Evolutionary conservation across 139 green algal genomes (phyloP).

Genomic region (Diplosphaera chodatii): DNA sequence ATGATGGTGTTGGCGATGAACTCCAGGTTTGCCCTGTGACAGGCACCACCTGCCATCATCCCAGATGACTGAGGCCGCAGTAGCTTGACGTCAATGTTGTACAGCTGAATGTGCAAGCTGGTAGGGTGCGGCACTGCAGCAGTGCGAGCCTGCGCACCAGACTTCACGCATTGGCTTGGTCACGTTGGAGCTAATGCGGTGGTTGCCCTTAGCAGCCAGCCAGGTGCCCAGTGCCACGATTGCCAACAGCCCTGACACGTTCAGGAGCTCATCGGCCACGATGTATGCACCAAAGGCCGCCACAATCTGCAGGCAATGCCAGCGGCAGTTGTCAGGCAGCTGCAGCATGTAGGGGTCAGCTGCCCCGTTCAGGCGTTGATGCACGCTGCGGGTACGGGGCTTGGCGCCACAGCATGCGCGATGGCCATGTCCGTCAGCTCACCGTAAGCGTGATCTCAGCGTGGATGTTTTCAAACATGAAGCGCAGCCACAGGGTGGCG

Average conservation of each 20-base stretch:
- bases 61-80: too few species aligned
- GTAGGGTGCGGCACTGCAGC: too few species aligned
- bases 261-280: constrained; percentile 43
- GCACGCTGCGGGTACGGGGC: too few species aligned
- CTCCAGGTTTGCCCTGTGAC: constrained; percentile 47
- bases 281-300: constrained; percentile 42
- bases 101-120: background rate
- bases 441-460: constrained; percentile 53
- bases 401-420: too few species aligned
- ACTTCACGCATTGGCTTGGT: constrained; percentile 39
- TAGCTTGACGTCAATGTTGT: too few species aligned
- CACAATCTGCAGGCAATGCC: constrained; percentile 6
- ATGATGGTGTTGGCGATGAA: constrained; percentile 69
- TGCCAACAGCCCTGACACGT: constrained; percentile 53
- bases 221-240: constrained; percentile 39
- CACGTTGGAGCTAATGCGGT: constrained; percentile 32
- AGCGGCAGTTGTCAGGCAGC: background rate
- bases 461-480: constrained; percentile 42
- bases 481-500: constrained; percentile 31
- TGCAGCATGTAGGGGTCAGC: background rate
- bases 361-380: too few species aligned
- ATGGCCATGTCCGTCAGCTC: too few species aligned
- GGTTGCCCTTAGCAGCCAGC: constrained; percentile 35
- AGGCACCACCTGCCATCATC: background rate
- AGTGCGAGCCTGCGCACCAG: constrained; percentile 17